Evolutionary conservation across 495 filamentous ascomycete genomes (phyloP).

Genomic region (Aspergillus steynii): DNA sequence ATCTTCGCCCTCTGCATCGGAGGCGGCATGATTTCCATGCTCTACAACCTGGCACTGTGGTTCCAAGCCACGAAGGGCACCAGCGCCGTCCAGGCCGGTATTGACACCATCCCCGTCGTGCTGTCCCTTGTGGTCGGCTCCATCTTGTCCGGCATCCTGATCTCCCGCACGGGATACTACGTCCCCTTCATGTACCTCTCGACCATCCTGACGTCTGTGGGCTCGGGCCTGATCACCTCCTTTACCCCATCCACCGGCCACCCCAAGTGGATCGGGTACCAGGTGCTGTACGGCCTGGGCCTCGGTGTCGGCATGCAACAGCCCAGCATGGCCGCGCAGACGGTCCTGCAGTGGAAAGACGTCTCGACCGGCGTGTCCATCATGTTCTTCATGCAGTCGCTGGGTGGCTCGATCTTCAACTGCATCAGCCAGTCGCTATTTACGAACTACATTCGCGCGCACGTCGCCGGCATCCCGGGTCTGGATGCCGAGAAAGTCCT

Average conservation of each 20-base stretch:
- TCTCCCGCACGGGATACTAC: slow-evolving; percentile 58
- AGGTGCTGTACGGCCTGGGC: slow-evolving; percentile 70
- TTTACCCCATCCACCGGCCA: slow-evolving; percentile 51
- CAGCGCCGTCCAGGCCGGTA: slow-evolving; percentile 32
- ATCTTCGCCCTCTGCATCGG: slow-evolving; percentile 25
- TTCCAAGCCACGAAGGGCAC: slow-evolving; percentile 62
- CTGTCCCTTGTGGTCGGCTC: slow-evolving; percentile 45
- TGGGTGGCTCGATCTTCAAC: slow-evolving; percentile 60
- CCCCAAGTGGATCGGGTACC: slow-evolving; percentile 65
- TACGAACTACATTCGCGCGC: background rate
- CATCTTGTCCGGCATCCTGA: slow-evolving; percentile 48
- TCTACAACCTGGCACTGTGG: slow-evolving; percentile 72
- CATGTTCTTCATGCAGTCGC: slow-evolving; percentile 65
- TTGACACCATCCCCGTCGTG: slow-evolving; percentile 42
- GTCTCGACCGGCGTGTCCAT: slow-evolving; percentile 62
- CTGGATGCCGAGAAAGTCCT: background rate
- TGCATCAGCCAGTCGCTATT: background rate
- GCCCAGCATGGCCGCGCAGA: slow-evolving; percentile 63
- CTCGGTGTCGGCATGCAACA: slow-evolving; percentile 73
- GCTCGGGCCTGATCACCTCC: slow-evolving; percentile 63
- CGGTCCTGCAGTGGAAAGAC: slow-evolving; percentile 56
- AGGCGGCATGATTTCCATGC: slow-evolving; percentile 31
- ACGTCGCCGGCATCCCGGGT: background rate
- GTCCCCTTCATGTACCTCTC: slow-evolving; percentile 58
- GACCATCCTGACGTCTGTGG: slow-evolving; percentile 55